These are phyloP conservation scores for Cymodocea nodosa DNA, from an alignment of 116 monocot genomes.

Conservation along the genomic window DNA sequence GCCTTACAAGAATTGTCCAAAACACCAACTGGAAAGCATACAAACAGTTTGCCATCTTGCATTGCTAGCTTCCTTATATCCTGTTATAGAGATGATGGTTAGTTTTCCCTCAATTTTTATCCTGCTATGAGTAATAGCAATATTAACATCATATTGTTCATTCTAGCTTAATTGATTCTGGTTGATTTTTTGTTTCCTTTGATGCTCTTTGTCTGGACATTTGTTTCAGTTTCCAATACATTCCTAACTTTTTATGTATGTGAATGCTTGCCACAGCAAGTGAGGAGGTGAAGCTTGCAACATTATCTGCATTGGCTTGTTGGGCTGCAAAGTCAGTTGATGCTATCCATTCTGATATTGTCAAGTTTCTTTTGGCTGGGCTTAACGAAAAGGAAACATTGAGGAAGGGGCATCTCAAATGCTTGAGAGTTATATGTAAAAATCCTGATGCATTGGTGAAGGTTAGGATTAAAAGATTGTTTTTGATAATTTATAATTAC, in stretches of 20 bases:
- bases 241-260: not conserved
- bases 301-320: slow-evolving; percentile 63
- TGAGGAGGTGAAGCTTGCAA: slow-evolving; percentile 89
- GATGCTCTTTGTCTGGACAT: no score
- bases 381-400: slow-evolving; percentile 81
- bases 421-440: slow-evolving; percentile 54
- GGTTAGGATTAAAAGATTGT: slow-evolving; percentile 23
- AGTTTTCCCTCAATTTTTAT: not conserved
- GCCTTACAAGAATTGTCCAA: slow-evolving; percentile 69
- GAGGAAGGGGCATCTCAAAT: slow-evolving; percentile 77
- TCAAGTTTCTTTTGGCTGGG: slow-evolving; percentile 63
- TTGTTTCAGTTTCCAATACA: no score
- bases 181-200: no score
- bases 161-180: no score
- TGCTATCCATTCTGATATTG: slow-evolving; percentile 53
- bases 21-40: slow-evolving; percentile 42
- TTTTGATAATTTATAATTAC: not conserved
- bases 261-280: slow-evolving; percentile 32
- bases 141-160: no score
- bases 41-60: slow-evolving; percentile 45
- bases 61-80: slow-evolving; percentile 56
- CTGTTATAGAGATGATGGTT: slow-evolving; percentile 86
- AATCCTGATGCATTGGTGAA: slow-evolving; percentile 44
- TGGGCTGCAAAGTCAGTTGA: slow-evolving; percentile 62
- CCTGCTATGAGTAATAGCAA: no score